Evolutionary conservation across 2,329 filamentous ascomycete genomes (phyloP).

Genomic region (Diplodia seriata): DNA sequence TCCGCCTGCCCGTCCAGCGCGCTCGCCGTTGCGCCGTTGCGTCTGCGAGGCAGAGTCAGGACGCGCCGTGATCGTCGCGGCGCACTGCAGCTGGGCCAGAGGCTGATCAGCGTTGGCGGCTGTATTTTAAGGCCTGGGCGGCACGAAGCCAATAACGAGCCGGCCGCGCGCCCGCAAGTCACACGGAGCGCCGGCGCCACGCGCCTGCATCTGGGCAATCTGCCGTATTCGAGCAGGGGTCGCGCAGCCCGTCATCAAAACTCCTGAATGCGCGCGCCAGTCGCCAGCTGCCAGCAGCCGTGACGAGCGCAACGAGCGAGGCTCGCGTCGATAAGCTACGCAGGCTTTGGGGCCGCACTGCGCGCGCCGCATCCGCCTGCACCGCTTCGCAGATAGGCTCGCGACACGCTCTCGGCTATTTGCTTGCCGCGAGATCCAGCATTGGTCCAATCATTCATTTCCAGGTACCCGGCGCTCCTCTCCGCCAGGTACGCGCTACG

Average conservation of each 20-base stretch:
- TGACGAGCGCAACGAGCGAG: background rate
- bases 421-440: constrained; percentile 27
- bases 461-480: constrained; percentile 25
- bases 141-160: constrained; percentile 24
- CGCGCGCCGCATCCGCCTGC: constrained; percentile 12
- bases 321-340: constrained; percentile 24
- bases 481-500: constrained; percentile 20
- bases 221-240: constrained; percentile 29
- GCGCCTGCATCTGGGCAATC: constrained; percentile 31
- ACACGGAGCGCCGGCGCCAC: constrained; percentile 21
- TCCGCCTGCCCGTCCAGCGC: constrained; percentile 5
- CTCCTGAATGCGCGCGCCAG: constrained; percentile 29
- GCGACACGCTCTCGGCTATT: constrained; percentile 29
- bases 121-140: constrained; percentile 29
- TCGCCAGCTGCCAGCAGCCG: constrained; percentile 10
- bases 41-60: constrained; percentile 5
- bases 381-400: constrained; percentile 22
- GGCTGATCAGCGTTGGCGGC: constrained; percentile 28
- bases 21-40: constrained; percentile 4
- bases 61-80: constrained; percentile 28
- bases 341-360: constrained; percentile 12
- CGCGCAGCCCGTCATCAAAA: constrained; percentile 26
- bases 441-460: constrained; percentile 30
- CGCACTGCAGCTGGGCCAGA: constrained; percentile 26
- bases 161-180: constrained; percentile 20